Evolutionary conservation across 306 rosid species (phyloP), one percentile per base, ranked within the genome.

Genomic region (Abrus precatorius): DNA sequence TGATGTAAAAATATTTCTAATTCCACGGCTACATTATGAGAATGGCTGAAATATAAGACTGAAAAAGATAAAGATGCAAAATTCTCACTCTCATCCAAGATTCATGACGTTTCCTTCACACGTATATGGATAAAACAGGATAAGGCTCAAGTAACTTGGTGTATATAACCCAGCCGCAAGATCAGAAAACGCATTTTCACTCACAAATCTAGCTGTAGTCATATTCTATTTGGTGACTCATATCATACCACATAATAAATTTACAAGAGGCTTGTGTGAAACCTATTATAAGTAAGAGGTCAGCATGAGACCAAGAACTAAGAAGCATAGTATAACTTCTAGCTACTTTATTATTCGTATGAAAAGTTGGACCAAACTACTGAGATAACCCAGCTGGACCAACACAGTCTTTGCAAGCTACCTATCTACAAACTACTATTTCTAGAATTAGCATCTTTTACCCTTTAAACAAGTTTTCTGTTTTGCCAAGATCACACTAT

Each of bases 281-380:
- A 69, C 65, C 66, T 52, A 41, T 61, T 43, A 11, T 1, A 1
- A 41, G 53, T 41, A 66, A 66, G 13, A 45, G 20, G 71, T 69
- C 72, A 74, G 52, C 14, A 45, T 53, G 66, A 8, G 72, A 83
- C 71, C 63, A 69, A 60, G 52, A 76, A 20, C 20, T 20, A 0
- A 29, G 6, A 5, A 43, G 48, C 49, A 43, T 38, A 76, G 20
- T 20, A 13, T 45, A 59, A 57, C 12, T 55, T 53, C 1, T 12
- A 57, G 1, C 53, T 34, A 6, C 28, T 32, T 60, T 48, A 57
- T 69, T 56, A 54, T 7, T 66, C 29, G 57, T 40, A 57, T 61
- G 49, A 70, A 47, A 67, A 75, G 67, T 75, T 61, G 43, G 82
- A 82, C 86, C 69, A 82, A 70, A 76, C 82, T 48, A 59, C 72